Base-by-base conservation (phyloP, 495 filamentous ascomycete genomes). In the Tuber indicum region DNA sequence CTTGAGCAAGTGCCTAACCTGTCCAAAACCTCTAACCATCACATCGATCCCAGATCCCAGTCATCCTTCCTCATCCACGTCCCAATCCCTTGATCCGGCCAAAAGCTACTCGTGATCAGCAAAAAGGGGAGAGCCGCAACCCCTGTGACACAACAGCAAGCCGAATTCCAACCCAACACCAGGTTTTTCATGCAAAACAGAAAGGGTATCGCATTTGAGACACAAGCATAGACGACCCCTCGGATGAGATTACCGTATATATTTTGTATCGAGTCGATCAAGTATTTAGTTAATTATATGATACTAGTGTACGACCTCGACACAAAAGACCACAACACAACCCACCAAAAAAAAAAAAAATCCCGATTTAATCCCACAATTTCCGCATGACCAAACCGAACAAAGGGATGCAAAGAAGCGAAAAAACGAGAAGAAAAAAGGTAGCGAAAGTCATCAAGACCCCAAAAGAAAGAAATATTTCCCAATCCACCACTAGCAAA, bases 401-500 rank as follows among this genome's bases (percentile, higher is more conserved):
- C 58, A 66, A 66, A 66, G 58, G 58, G 26, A 66, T 36, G 58
- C 36, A 36, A 17, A 62, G 52, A 62, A 26, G 52, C 12, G 23
- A 62, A n/a, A 26, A 62, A 62, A 62, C 10, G 3, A 19, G 16
- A 16, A 66, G 6, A 5, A 66, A 66, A 36, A 32, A 36, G 58
- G 26, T 32, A 66, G 32, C 58, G 58, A 66, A 66, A 66, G 58
- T 66, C 58, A 5, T 66, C 58, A 66, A 66, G 58, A 66, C 58
- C 58, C 14, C 58, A 26, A 66, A 66, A 36, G 32, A 66, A 66
- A 66, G 58, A 5, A 66, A 66, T 3, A 36, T 16, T 36, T 36
- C n/a, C 58, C 58, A 66, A 66, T 66, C 58, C 58, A 32, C 58
- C 58, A 36, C 58, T 66, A 66, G 58, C 58, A 36, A 66, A 66